Conservation (phyloP, 441 rosid species). For the Populus hybrid region DNA sequence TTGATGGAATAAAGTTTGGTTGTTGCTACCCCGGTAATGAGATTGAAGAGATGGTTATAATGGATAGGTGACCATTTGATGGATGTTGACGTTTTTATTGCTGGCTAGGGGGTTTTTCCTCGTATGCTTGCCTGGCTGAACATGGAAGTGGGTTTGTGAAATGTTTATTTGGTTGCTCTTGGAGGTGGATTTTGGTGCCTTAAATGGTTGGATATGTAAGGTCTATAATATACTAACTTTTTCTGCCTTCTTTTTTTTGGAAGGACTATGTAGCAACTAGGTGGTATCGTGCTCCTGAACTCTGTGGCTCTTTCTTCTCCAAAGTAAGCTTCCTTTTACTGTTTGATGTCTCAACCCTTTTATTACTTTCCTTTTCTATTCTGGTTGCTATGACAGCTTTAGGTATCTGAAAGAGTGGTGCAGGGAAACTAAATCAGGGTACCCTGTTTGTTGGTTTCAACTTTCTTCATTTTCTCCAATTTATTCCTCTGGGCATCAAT, state of each 20-base stretch:
- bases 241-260: conserved; percentile 3
- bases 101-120: neutral
- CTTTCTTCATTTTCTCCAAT: neutral
- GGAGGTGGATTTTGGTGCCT: neutral
- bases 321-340: conserved; percentile 55
- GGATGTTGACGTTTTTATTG: neutral
- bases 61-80: neutral
- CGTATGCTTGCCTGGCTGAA: neutral
- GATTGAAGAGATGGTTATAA: neutral
- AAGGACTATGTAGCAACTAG: conserved; percentile 99
- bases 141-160: neutral
- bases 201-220: neutral
- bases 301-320: conserved; percentile 98
- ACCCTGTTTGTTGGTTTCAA: neutral
- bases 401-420: neutral
- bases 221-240: conserved; percentile 15
- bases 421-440: conserved; percentile 3
- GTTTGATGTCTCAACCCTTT: conserved; percentile 2
- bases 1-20: neutral
- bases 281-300: conserved; percentile 99
- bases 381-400: conserved; percentile 4
- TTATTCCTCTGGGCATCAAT: neutral
- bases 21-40: neutral
- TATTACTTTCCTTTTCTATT: neutral
- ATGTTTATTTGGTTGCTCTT: neutral